Conservation (phyloP, 768 basidiomycete species). For the Coprinopsis sp. region DNA sequence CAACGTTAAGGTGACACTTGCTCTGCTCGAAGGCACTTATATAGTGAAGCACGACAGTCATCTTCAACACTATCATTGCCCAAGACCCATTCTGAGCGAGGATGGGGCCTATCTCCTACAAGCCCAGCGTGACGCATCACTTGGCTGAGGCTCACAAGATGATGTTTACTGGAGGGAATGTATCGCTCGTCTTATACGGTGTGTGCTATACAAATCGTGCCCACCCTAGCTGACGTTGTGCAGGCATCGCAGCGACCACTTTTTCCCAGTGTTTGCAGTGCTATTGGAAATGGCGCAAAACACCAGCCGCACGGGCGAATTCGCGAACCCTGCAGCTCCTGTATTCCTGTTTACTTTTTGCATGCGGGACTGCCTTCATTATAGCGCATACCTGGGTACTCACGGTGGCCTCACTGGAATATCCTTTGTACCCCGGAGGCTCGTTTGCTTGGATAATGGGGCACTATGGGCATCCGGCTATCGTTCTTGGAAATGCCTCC, state of each 20-base stretch:
- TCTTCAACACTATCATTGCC: too few species aligned
- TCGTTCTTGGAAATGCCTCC: neutral
- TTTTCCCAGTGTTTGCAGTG: neutral
- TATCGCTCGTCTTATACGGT: too few species aligned
- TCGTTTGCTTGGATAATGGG: neutral
- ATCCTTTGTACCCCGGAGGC: slow-evolving; percentile 1
- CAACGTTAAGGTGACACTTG: too few species aligned
- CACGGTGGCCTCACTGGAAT: neutral
- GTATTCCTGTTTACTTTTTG: neutral
- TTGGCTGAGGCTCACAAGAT: too few species aligned
- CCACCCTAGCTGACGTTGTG: too few species aligned
- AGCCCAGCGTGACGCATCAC: too few species aligned
- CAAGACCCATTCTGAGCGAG: too few species aligned
- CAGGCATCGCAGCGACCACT: neutral
- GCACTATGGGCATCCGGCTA: neutral
- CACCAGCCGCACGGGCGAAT: neutral
- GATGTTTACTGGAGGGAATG: too few species aligned
- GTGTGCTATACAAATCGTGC: too few species aligned
- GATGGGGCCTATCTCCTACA: too few species aligned
- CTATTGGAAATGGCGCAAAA: neutral
- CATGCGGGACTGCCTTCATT: neutral
- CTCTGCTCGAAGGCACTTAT: too few species aligned
- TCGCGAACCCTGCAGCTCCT: neutral
- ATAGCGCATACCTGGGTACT: neutral
- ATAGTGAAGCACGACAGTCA: too few species aligned